A percentile compares a stretch with the other conserved stretches of the same genome.
phyloP scores from a whole-genome alignment of 225 moss, liverwort and hornwort species.

The Polytrichum commune region DNA sequence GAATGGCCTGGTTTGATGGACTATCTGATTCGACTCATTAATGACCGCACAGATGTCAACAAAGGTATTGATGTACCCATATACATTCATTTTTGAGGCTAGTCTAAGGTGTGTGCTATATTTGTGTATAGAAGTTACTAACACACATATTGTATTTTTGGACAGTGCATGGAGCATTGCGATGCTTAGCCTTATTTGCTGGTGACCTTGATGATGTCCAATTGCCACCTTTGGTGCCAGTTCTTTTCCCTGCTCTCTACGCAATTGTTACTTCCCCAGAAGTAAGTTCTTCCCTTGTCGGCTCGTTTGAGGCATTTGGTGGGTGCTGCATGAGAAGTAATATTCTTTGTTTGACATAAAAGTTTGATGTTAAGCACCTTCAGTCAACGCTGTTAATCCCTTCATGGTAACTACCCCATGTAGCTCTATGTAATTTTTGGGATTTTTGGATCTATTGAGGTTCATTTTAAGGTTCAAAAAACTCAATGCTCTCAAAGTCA shows the following conservation, averaged over 20 bases:
- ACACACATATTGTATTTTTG: slow-evolving; percentile 23
- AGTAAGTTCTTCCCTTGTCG: slow-evolving; percentile 28
- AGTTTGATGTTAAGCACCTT: too few relatives aligned
- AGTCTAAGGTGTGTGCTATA: background rate
- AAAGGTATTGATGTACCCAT: slow-evolving; percentile 36
- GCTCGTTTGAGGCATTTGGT: background rate
- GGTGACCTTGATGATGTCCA: slow-evolving; percentile 88
- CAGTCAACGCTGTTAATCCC: too few relatives aligned
- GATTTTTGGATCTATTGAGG: too few relatives aligned
- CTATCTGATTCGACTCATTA: slow-evolving; percentile 59
- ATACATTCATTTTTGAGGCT: background rate
- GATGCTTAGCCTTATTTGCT: slow-evolving; percentile 88
- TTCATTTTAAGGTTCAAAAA: too few relatives aligned
- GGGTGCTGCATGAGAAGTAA: too few relatives aligned
- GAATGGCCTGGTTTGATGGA: slow-evolving; percentile 92
- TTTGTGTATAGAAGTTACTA: slow-evolving; percentile 4
- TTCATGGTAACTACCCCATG: too few relatives aligned
- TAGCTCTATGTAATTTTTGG: too few relatives aligned
- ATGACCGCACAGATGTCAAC: slow-evolving; percentile 70
- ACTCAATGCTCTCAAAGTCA: too few relatives aligned
- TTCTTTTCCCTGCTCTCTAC: slow-evolving; percentile 81
- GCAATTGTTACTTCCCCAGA: slow-evolving; percentile 62
- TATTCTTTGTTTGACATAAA: too few relatives aligned
- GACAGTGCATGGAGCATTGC: slow-evolving; percentile 87
- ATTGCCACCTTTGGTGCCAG: slow-evolving; percentile 83